Base-by-base conservation (phyloP, 1,284 basidiomycete species). In the Ustilago loliicola region DNA sequence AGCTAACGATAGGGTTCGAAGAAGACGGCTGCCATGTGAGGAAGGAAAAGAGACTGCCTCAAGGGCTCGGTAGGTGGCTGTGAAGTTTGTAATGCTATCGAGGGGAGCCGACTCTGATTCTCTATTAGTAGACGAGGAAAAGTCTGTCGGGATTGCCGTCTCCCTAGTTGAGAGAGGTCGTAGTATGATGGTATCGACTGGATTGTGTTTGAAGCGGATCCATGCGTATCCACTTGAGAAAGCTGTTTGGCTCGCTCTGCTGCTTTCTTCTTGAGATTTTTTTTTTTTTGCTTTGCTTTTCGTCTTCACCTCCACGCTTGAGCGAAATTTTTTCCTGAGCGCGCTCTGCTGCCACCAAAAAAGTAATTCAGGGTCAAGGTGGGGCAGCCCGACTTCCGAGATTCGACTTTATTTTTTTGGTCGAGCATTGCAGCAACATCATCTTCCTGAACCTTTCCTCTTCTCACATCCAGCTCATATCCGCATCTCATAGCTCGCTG, bases 381-480 rank as follows among this genome's bases (percentile, higher is more conserved):
- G 55, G 57, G 52, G 62, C 9, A 40, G 36, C 60, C 71, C 71
- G 65, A 67, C 7, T 72, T 64, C 71, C 71, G 71, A 67, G 61
- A 51, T 66, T 66, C 64, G 45, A 19, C 3, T 56, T 30, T 25
- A 40, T 42, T 61, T 72, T 68, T 64, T 66, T 36, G 48, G 32
- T 48, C 58, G 53, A 27, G 54, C 53, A 32, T 52, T 45, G n/a
- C 42, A 45, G n/a, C 42, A 45, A 45, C 53, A 56, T 42, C 52
- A 48, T 30, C 56, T 47, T 32, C 10, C 7, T 15, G 10, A 3
- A 11, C 21, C 27, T 3, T 47, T 47, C 30, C 21, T 36, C 27
- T 23, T 42, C 38, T 29, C 47, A 29, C 21, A 27, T 42, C 29
- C 13, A 55, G 42, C 52, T 45, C 15, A 30, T 45, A n/a, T 29